Evolutionary conservation across 2,329 filamentous ascomycete genomes (phyloP).

Genomic region (Fusarium sp.): DNA sequence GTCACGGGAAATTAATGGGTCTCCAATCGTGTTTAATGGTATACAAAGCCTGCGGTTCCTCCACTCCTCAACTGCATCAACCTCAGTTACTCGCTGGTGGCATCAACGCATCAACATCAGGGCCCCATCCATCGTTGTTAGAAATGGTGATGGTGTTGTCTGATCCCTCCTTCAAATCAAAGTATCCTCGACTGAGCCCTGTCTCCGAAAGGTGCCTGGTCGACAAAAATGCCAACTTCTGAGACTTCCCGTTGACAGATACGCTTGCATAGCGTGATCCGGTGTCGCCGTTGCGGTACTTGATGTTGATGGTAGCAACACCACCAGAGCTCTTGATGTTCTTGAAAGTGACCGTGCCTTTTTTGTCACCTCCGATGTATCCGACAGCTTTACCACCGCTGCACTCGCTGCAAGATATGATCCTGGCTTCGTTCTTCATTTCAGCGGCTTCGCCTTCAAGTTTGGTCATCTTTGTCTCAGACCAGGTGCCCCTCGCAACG

Average conservation of each 20-base stretch:
- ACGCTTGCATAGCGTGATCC: constrained; percentile 66
- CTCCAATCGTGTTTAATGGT: background rate
- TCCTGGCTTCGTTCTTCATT: constrained; percentile 60
- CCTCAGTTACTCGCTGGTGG: constrained; percentile 57
- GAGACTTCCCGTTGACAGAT: constrained; percentile 65
- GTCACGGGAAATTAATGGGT: background rate
- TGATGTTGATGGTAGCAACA: constrained; percentile 65
- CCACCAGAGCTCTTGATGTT: constrained; percentile 60
- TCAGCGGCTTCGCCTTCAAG: constrained; percentile 66
- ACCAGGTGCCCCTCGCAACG: constrained; percentile 58
- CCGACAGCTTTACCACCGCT: constrained; percentile 64
- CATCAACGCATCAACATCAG: constrained; percentile 62
- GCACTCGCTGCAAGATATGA: constrained; percentile 64
- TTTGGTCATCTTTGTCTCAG: constrained; percentile 59
- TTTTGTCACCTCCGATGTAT: constrained; percentile 65
- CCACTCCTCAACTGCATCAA: background rate
- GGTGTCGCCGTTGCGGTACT: constrained; percentile 69
- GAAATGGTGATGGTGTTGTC: constrained; percentile 64
- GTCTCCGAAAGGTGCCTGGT: constrained; percentile 56
- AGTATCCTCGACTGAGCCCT: constrained; percentile 62
- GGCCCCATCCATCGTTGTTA: constrained; percentile 56
- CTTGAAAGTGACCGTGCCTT: constrained; percentile 62
- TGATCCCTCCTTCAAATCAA: constrained; percentile 61
- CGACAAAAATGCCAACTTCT: constrained; percentile 68
- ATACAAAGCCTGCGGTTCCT: too few relatives aligned